Base-by-base conservation (phyloP, 2,329 filamentous ascomycete species). In the Fusarium kyushuense region DNA sequence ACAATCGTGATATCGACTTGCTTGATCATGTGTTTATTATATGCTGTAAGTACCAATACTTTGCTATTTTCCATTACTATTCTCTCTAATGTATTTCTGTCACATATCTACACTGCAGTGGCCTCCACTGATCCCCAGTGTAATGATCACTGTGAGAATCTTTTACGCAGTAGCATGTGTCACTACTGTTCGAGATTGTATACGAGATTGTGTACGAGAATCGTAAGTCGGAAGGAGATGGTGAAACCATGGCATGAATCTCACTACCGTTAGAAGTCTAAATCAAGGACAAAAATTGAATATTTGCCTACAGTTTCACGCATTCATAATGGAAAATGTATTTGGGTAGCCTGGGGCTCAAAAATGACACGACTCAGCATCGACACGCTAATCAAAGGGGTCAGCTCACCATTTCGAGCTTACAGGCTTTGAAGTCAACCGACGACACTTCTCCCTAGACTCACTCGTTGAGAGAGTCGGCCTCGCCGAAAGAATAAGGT, bases 311-410 rank as follows among this genome's bases (percentile, higher is more conserved):
- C 33, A 51, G 2, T 21, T 21, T 36, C 41, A 46, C 11, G n/a
- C 14, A 19, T 42, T 40, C 46, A 27, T 40, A 23, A 52, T 35
- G 38, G 35, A 30, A 52, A 11, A 29, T n/a, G 23, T 25, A 29
- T 4, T 6, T 25, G 19, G 32, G n/a, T n/a, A 40, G 23, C 23
- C 17, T 9, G 21, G 32, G 23, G 21, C 33, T 30, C 45, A 48
- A 51, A 23, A 45, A 30, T 41, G 35, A 54, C 54, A 38, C 65
- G 45, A 68, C 57, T 68, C 56, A 64, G 55, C 40, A 48, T 52
- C 27, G 35, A 29, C 21, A 51, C 27, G 40, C 46, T 65, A 60
- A 42, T 54, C 58, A 49, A 65, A 59, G 43, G 57, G 57, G 54
- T 38, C 54, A 65, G 36, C 21, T 56, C 36, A 53, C 32, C 25